Conservation (phyloP, 495 filamentous ascomycete species). For the Lentithecium fluviatile region DNA sequence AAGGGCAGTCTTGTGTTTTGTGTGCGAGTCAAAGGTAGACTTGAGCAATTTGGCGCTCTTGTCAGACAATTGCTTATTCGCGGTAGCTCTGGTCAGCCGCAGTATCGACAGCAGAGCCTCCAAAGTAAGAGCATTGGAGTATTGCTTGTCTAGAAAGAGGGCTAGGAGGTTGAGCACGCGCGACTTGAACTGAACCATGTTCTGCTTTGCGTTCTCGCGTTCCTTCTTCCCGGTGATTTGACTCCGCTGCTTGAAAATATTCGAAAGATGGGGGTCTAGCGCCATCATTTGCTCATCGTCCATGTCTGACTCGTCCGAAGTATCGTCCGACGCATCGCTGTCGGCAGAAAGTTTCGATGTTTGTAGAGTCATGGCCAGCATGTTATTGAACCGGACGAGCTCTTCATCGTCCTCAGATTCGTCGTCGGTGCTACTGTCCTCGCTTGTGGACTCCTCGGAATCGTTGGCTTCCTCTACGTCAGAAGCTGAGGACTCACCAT, state of each 20-base stretch:
- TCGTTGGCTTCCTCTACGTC: conserved; percentile 48
- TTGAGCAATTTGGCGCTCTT: conserved; percentile 69
- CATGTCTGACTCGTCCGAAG: conserved; percentile 56
- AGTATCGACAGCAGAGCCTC: conserved; percentile 67
- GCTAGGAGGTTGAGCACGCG: conserved; percentile 83
- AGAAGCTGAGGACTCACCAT: conserved; percentile 6
- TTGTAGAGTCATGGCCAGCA: conserved; percentile 33
- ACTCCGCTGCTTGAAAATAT: conserved; percentile 77
- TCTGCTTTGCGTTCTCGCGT: conserved; percentile 80
- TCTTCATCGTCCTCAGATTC: conserved; percentile 35
- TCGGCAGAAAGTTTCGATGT: conserved; percentile 21
- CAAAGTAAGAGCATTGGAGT: conserved; percentile 62
- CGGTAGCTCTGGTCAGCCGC: conserved; percentile 58
- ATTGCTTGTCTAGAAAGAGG: conserved; percentile 80
- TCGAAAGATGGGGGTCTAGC: conserved; percentile 74
- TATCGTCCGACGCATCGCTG: conserved; percentile 34
- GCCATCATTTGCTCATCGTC: conserved; percentile 94
- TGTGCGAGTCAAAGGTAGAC: conserved; percentile 67
- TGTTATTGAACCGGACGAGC: conserved; percentile 26
- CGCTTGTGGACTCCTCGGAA: conserved; percentile 36
- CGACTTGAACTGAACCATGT: conserved; percentile 93
- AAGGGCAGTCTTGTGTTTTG: conserved; percentile 53
- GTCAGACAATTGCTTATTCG: conserved; percentile 67
- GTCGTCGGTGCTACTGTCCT: conserved; percentile 15
- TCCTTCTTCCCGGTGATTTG: conserved; percentile 68